A percentile compares a stretch with the other conserved stretches of the same genome.
Conservation (phyloP, 2,329 filamentous ascomycete species). For the Aspergillus calidoustus region DNA sequence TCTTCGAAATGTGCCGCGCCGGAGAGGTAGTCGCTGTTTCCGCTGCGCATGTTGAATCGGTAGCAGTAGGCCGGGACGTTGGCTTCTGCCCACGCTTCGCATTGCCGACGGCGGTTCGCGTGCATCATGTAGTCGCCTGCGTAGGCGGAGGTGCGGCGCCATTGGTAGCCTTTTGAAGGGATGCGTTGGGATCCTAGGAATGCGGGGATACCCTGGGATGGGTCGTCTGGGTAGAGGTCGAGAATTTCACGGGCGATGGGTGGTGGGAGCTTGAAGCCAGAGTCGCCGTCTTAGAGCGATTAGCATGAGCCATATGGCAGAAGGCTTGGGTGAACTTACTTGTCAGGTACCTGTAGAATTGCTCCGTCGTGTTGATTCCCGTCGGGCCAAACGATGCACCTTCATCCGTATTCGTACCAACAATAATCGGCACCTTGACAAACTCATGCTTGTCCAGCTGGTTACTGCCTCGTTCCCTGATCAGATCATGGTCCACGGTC, state of each 20-base stretch:
- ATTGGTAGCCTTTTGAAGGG: conserved; percentile 51
- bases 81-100: conserved; percentile 55
- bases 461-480: conserved; percentile 56
- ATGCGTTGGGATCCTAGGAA: conserved; percentile 41
- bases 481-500: conserved; percentile 61
- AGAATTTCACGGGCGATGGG: conserved; percentile 48
- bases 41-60: conserved; percentile 61
- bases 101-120: conserved; percentile 59
- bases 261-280: conserved; percentile 29
- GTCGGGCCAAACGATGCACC: conserved; percentile 60
- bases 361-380: conserved; percentile 59
- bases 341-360: conserved; percentile 54
- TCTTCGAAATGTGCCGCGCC: conserved; percentile 62
- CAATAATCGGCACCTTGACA: conserved; percentile 66
- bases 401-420: conserved; percentile 69
- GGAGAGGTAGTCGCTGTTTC: conserved; percentile 47
- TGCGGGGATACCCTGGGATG: conserved; percentile 54
- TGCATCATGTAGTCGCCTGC: conserved; percentile 61
- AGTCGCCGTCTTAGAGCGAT: conserved; percentile 29
- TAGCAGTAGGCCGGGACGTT: conserved; percentile 62
- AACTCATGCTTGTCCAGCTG: conserved; percentile 64
- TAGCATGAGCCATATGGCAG: background rate
- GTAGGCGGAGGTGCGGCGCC: conserved; percentile 60
- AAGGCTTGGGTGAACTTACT: conserved; percentile 16
- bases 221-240: conserved; percentile 58